Base-by-base conservation (phyloP, 805 yeast species). In the Candida ortonii region DNA sequence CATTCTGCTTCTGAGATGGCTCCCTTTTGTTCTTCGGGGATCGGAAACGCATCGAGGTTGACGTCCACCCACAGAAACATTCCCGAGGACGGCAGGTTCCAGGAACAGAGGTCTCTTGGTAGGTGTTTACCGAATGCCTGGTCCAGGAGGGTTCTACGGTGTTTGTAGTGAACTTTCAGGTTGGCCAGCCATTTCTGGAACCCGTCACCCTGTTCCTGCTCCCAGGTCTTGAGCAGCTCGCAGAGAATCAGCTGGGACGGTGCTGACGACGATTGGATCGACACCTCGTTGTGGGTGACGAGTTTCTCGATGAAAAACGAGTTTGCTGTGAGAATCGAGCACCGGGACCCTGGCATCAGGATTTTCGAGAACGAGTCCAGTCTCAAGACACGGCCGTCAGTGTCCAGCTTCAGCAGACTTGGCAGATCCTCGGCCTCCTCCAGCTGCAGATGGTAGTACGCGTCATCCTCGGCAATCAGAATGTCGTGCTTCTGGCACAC, bases 391-490 rank as follows among this genome's bases (percentile, higher is more conserved):
- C 93, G 70, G 30, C 94, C 94, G 34, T 82, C 88, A 15, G 67
- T 65, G 59, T 85, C 95, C 35, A 81, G 52, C n/a, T 78, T 70
- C 26, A 84, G 56, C 64, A 80, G 78, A 7, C 86, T 77, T n/a
- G 79, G 75, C 29, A 77, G 47, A 47, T 77, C 73, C 36, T 68
- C 65, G 46, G 65, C 63, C n/a, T 61, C 44, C 37, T 67, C 75
- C 64, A 80, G 68, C 50, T 80, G 83, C 51, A 85, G 62, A 60
- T 78, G 84, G 61, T 81, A 84, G 67, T 85, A 86, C 6, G 95
- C 95, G 62, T 86, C 95, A 56, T 85, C 95, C 61, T 86, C 95
- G 35, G 84, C 59, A 37, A 85, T 78, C 20, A 86, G 53, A 36
- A 85, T 55, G 57, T 84, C 83, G 56, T 79, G 83, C 55, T 78